phyloP scores from a whole-genome alignment of 2,329 filamentous ascomycete species.

The Elsinoe necatrix region DNA sequence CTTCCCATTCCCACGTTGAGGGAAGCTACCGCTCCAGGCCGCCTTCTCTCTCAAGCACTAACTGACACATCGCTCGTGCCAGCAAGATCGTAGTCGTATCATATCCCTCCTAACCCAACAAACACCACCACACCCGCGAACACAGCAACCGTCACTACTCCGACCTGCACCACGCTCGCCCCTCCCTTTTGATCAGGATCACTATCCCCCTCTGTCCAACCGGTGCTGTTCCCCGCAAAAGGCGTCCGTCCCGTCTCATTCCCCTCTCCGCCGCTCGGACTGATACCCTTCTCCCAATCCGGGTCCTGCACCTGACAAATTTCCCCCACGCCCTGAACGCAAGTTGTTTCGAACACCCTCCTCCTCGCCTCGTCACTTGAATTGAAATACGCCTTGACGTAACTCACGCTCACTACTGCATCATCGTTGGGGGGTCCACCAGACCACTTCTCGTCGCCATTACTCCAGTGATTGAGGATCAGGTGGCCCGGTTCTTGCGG shows the following conservation, averaged over 20 bases:
- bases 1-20: too few species aligned
- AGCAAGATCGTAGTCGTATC: too few species aligned
- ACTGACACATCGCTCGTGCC: too few species aligned
- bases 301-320: conserved; percentile 43
- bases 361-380: conserved; percentile 42
- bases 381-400: conserved; percentile 76
- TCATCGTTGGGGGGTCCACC: conserved; percentile 58
- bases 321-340: conserved; percentile 7
- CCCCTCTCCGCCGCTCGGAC: conserved; percentile 20
- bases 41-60: too few species aligned
- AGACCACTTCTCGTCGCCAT: conserved; percentile 54
- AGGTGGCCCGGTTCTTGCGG: conserved; percentile 57
- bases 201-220: conserved; percentile 5
- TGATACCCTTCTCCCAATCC: conserved; percentile 34
- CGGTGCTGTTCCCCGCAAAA: conserved; percentile 38
- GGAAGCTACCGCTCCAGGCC: too few species aligned
- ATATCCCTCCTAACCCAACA: not conserved
- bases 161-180: not conserved
- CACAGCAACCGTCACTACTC: not conserved
- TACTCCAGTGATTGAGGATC: conserved; percentile 69
- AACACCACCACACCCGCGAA: not conserved
- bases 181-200: conserved; percentile 7
- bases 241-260: conserved; percentile 31
- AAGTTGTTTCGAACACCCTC: conserved; percentile 31
- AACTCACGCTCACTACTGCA: conserved; percentile 55